phyloP scores from a whole-genome alignment of 2,329 filamentous ascomycete genomes.

The Beauveria medogensis region DNA sequence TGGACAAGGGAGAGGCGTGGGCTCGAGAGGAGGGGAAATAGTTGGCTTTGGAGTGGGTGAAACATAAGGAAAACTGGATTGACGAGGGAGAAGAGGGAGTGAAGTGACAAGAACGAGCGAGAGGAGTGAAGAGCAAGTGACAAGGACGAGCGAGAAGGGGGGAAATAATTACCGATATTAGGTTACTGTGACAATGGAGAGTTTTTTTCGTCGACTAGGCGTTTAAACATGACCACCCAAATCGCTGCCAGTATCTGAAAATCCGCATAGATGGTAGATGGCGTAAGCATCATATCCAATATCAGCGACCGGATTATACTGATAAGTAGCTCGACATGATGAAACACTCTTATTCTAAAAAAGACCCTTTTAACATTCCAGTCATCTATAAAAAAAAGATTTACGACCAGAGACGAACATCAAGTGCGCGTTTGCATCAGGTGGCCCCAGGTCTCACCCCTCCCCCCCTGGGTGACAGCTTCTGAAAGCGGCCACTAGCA shows the following conservation, averaged over 20 bases:
- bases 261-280: too few species aligned
- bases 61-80: not conserved
- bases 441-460: not conserved
- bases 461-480: not conserved
- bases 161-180: too few species aligned
- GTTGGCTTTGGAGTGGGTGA: not conserved
- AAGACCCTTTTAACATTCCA: not conserved
- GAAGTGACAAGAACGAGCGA: not conserved
- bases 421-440: not conserved
- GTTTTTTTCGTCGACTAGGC: too few species aligned
- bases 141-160: not conserved
- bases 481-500: constrained; percentile 3
- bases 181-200: not conserved
- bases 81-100: not conserved
- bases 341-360: too few species aligned
- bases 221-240: not conserved
- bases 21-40: not conserved
- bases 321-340: too few species aligned
- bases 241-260: not conserved
- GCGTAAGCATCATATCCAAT: not conserved
- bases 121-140: not conserved
- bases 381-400: constrained; percentile 2
- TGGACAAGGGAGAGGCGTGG: not conserved
- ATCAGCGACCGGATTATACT: not conserved
- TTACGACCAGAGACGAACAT: not conserved